Base-by-base conservation (phyloP, 352 stramenopile species). In the Pythium brassicae region DNA sequence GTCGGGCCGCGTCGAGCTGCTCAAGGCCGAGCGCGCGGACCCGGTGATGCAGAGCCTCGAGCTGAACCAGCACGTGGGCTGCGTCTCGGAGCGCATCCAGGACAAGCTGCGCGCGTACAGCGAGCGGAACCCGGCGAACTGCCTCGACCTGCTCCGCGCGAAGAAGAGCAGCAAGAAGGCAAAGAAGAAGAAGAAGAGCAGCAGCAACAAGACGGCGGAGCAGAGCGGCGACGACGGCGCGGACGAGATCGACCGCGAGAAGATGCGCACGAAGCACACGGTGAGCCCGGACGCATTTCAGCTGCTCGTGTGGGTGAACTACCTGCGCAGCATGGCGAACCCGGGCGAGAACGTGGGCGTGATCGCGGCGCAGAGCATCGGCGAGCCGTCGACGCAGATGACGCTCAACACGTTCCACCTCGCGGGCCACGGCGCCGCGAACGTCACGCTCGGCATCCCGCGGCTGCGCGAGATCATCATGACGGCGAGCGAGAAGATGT, bases 351-450 rank as follows among this genome's bases (percentile, higher is more conserved):
- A 97, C 42, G 98, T 99, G 7, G 98, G 98, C 56, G 92, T 96
- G 34, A 95, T 99, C 55, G 97, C 97, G 51, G 98, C 97, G 29
- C 97, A 99, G 80, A 98, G 89, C 63, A 95, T 99, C 66, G 97
- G 98, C 42, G 98, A 99, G 70, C 98, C 98, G n/a, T 99, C 97
- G 32, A 99, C 98, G 8, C 98, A 99, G 75, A 99, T 99, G 98
- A 99, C 98, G 53, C 85, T 99, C 11, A 99, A 99, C 81, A 99
- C 98, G 34, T 99, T 99, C 80, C 98, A 99, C 69, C 86, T 99
- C 71, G 98, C 98, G 49, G 98, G 98, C 45, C 92, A 98, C 68
- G 97, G 97, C 68, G 97, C 96, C 37, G 97, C 96, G 42, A 99
- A 99, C 77, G 97, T 99, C 43, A 99, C 98, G 29, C 81, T 99